Evolutionary conservation across 352 stramenopile genomes (phyloP), one percentile per base, ranked within the genome.

Genomic region (Globisporangium cederbergense): DNA sequence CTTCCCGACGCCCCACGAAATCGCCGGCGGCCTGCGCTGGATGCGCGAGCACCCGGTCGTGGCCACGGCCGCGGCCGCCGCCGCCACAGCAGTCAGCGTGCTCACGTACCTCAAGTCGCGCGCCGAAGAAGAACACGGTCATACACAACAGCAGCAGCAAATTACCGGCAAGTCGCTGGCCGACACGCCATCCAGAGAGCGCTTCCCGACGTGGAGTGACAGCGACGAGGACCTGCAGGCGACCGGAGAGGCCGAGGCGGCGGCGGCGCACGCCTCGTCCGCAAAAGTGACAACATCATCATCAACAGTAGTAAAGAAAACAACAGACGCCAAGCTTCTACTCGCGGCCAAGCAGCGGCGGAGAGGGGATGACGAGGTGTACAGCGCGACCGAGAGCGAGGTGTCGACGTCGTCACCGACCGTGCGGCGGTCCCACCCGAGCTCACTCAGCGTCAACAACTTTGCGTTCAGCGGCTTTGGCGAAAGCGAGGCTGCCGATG

Each of bases 1-100:
- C 73, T 93, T 93, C 72, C 84, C 84, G 36, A 93, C 84, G 53
- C 80, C 84, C 34, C 76, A 77, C 52, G 84, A 93, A 65, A 90
- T 93, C 67, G 83, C 82, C n/a, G 79, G 78, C 22, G 83, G 82
- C 34, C 58, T 93, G 28, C 80, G 78, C 59, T 93, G 82, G 82
- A 74, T 93, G 56, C 77, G 76, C 58, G 77, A 89, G 40, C 81
- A 93, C 65, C 84, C 84, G 2, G 76, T 93, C 3, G 78, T 93
- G 43, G 81, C 75, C 50, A 90, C 83, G 4, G 83, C 83, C 8
- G 82, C 83, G 4, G 79, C 80, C 0, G 84, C 84, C 14, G 83
- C 81, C 16, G 84, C 81, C 30, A 91, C 84, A 0, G 81, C 84
- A 30, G 82, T 90, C 14, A 90, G 78, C 42, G 79, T 93, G 8